Conservation (phyloP, 345 rosid species). For the Euphorbia pulcherrima region DNA sequence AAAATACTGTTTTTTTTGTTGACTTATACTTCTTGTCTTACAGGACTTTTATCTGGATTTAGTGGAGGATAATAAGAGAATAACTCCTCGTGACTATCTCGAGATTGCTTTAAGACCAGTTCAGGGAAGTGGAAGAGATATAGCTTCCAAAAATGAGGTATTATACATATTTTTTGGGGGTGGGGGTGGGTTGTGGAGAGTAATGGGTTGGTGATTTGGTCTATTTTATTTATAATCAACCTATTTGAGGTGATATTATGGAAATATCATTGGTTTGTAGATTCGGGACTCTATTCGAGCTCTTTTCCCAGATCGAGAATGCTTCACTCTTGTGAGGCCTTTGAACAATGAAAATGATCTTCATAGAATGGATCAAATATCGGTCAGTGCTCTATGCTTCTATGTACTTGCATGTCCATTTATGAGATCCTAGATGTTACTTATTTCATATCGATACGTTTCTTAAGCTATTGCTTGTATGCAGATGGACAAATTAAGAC, state of each 20-base stretch:
- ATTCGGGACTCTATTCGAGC: constrained; percentile 90
- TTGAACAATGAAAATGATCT: constrained; percentile 83
- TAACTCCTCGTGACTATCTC: constrained; percentile 90
- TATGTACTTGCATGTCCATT: neutral
- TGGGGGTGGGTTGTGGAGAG: neutral
- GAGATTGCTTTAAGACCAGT: constrained; percentile 88
- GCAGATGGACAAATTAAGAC: constrained; percentile 76
- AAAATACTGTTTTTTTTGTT: neutral
- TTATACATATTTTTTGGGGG: neutral
- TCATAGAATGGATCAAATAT: constrained; percentile 77
- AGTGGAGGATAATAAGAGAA: constrained; percentile 74
- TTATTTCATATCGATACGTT: neutral
- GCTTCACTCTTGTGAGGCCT: constrained; percentile 89
- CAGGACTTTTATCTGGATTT: constrained; percentile 94
- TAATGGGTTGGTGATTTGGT: neutral
- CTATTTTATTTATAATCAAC: neutral
- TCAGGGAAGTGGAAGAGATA: constrained; percentile 74
- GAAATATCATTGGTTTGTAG: constrained; percentile 33
- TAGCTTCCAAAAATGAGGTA: constrained; percentile 94
- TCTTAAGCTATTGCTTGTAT: constrained; percentile 10
- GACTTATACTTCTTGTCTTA: neutral
- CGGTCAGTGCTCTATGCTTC: constrained; percentile 46
- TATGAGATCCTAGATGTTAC: neutral
- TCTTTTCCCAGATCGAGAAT: constrained; percentile 92
- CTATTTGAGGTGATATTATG: constrained; percentile 21